Conservation (phyloP, 306 rosid species). For the Castanea crenata region DNA sequence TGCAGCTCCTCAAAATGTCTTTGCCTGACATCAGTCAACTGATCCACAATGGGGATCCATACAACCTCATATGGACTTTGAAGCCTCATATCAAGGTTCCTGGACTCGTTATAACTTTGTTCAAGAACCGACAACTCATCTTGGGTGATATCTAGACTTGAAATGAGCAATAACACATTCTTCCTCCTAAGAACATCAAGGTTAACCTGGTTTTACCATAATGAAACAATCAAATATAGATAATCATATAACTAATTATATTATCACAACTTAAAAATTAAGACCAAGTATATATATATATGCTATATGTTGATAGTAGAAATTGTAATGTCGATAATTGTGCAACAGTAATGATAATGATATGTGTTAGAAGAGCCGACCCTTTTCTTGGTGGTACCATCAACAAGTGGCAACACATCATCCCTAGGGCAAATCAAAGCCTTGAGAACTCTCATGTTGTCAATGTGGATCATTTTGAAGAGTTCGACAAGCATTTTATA, state of each 20-base stretch:
- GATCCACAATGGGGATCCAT: constrained; percentile 57
- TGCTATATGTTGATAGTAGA: too few species aligned
- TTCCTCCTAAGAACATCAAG: constrained; percentile 63
- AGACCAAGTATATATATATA: too few species aligned
- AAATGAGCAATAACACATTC: constrained; percentile 58
- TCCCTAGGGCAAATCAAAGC: constrained; percentile 51
- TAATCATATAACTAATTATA: too few species aligned
- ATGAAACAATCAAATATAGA: too few species aligned
- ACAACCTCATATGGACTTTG: constrained; percentile 53
- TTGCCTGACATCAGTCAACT: constrained; percentile 35
- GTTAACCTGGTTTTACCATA: constrained; percentile 47
- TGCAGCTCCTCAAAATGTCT: constrained; percentile 35
- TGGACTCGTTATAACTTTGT: constrained; percentile 57
- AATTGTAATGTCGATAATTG: too few species aligned
- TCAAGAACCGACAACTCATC: constrained; percentile 61
- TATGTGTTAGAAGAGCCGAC: constrained; percentile 30
- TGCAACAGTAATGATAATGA: not conserved
- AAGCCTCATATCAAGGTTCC: constrained; percentile 29
- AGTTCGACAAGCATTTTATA: constrained; percentile 35
- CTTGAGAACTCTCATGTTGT: constrained; percentile 63
- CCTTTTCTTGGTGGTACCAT: constrained; percentile 53
- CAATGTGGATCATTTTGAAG: constrained; percentile 40
- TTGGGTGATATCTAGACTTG: constrained; percentile 49
- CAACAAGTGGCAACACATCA: constrained; percentile 50
- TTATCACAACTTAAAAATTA: too few species aligned